phyloP scores from a whole-genome alignment of 768 basidiomycete genomes.

The Fomitopsis serialis region DNA sequence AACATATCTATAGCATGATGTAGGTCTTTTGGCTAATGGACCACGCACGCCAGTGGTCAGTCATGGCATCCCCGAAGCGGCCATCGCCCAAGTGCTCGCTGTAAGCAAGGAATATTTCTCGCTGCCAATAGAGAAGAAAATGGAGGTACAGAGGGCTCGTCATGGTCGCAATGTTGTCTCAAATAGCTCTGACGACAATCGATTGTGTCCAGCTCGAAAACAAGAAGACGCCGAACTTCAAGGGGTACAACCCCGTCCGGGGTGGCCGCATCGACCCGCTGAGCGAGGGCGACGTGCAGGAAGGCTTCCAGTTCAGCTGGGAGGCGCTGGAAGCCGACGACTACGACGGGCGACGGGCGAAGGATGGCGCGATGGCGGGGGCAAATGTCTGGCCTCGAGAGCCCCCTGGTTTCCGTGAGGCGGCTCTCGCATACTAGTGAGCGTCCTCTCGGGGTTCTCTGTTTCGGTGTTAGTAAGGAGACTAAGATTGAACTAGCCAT shows the following conservation, averaged over 20 bases:
- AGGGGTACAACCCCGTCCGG: constrained; percentile 66
- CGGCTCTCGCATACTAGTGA: constrained; percentile 64
- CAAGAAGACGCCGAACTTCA: constrained; percentile 63
- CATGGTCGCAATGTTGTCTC: background rate
- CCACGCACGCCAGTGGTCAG: constrained; percentile 57
- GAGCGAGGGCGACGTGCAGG: constrained; percentile 80
- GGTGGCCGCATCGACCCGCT: constrained; percentile 72
- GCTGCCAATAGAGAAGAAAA: constrained; percentile 56
- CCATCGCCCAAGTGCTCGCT: constrained; percentile 40
- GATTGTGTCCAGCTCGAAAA: constrained; percentile 54
- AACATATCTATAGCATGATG: too few relatives aligned
- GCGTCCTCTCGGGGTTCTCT: constrained; percentile 12
- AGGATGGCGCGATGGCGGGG: constrained; percentile 58
- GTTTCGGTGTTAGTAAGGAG: background rate
- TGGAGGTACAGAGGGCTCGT: constrained; percentile 41
- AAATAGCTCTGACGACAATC: background rate
- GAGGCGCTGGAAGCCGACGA: constrained; percentile 38
- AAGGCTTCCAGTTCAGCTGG: constrained; percentile 85
- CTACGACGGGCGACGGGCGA: constrained; percentile 22
- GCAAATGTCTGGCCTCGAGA: constrained; percentile 77
- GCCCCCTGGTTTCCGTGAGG: constrained; percentile 54
- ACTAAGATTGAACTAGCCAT: constrained; percentile 34
- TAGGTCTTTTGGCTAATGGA: too few relatives aligned
- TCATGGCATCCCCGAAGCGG: constrained; percentile 59
- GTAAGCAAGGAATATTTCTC: constrained; percentile 62